Evolutionary conservation across 441 rosid species (phyloP), one percentile per base, ranked within the genome.

Genomic region (Erodium texanum): DNA sequence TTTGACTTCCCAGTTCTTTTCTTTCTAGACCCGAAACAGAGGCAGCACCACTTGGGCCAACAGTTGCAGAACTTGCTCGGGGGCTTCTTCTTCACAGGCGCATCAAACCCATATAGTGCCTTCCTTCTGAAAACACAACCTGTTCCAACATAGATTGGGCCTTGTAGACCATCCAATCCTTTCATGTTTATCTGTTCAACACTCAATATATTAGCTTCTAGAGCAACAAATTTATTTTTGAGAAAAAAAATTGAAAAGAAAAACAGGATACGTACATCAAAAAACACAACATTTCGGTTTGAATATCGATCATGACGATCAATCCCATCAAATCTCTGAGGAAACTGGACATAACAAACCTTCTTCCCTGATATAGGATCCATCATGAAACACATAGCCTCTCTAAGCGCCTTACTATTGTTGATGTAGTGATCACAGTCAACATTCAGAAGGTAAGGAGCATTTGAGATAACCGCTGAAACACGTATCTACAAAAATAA

Each of bases 381-480:
- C 97, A 91, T 91, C 95, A 93, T 83, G 79, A 93, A 93, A 83
- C 97, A 93, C 97, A 93, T 91, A 52, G 96, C 92, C 83, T 93
- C 96, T 45, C 96, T 80, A 38, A 91, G 90, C 67, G 99, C 99
- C 77, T 88, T 91, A 73, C 96, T 86, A 70, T 93, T 93, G 92
- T 91, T 91, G 68, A 91, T 84, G 66, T 88, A 89, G 70, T 89
- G 99, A 86, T 93, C 97, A 73, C 99, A 93, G 75, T 93, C 98
- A 0, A 93, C 96, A 65, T 93, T 91, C 76, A 91, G 88, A 67
- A 93, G 67, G 76, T 85, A 91, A 50, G 97, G 96, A 66, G 96
- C 96, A 73, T 91, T 93, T 70, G 99, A 80, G 71, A 91, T 79
- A 71, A 93, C 82, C 66, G 95, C 96, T 12, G 97, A 93, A 36